phyloP scores from a whole-genome alignment of 176 grass and related monocot species.

The Aegilops sharonensis region DNA sequence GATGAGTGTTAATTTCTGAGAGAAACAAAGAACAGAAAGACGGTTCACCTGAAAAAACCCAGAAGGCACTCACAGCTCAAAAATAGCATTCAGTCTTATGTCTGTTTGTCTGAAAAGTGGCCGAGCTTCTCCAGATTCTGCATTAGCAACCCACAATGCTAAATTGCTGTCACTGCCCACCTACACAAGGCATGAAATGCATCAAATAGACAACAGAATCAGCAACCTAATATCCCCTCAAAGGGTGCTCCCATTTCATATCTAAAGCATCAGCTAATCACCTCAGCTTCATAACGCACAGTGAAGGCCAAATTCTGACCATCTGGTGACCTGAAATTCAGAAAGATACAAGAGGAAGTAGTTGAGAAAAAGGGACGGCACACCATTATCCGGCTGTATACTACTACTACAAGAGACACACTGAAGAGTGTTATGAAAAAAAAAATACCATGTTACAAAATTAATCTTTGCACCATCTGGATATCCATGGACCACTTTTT shows the following conservation, averaged over 20 bases:
- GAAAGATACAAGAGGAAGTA: background rate
- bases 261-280: constrained; percentile 40
- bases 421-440: background rate
- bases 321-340: constrained; percentile 66
- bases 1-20: background rate
- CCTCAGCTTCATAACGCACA: constrained; percentile 63
- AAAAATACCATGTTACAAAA: constrained; percentile 77
- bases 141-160: constrained; percentile 66
- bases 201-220: constrained; percentile 21
- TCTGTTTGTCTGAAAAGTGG: constrained; percentile 58
- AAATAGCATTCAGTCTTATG: constrained; percentile 68
- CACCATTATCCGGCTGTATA: background rate
- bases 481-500: constrained; percentile 63
- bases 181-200: constrained; percentile 35
- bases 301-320: constrained; percentile 68
- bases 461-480: constrained; percentile 71
- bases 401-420: background rate
- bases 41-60: background rate
- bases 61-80: constrained; percentile 51
- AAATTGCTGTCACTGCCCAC: constrained; percentile 52
- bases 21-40: constrained; percentile 8
- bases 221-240: background rate
- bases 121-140: constrained; percentile 61
- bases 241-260: background rate
- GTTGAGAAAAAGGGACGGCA: background rate